These are phyloP conservation scores for Ophiostoma pallidulum DNA, from an alignment of 2,329 filamentous ascomycete species.

Conservation along the genomic window DNA sequence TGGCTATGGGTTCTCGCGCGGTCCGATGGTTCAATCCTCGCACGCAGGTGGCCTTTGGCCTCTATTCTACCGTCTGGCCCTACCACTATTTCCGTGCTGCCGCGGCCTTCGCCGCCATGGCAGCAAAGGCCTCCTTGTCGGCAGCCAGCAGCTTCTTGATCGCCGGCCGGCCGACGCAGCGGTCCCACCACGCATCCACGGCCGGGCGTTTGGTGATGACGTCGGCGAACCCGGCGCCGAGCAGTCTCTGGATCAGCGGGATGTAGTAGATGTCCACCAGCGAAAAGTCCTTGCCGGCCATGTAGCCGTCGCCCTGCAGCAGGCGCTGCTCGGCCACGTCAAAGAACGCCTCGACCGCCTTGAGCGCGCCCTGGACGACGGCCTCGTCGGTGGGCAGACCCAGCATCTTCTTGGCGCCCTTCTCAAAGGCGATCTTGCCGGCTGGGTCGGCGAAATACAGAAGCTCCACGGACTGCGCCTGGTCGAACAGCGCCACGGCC, in stretches of 20 bases:
- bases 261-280: slow-evolving; percentile 40
- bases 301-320: slow-evolving; percentile 31
- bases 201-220: slow-evolving; percentile 26
- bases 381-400: slow-evolving; percentile 32
- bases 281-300: slow-evolving; percentile 35
- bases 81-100: slow-evolving; percentile 16
- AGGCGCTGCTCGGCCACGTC: slow-evolving; percentile 32
- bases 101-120: too few species aligned
- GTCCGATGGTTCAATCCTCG: too few species aligned
- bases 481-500: slow-evolving; percentile 33
- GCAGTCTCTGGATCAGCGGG: slow-evolving; percentile 33
- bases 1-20: too few species aligned
- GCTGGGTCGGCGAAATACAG: slow-evolving; percentile 35
- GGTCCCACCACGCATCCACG: slow-evolving; percentile 34
- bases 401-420: slow-evolving; percentile 35
- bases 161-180: slow-evolving; percentile 28
- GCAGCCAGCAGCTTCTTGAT: slow-evolving; percentile 27
- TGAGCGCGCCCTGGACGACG: slow-evolving; percentile 28
- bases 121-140: slow-evolving; percentile 25
- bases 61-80: too few species aligned
- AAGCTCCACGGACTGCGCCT: slow-evolving; percentile 32
- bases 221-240: slow-evolving; percentile 31
- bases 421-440: slow-evolving; percentile 35
- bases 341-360: slow-evolving; percentile 32
- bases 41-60: too few species aligned